Base-by-base conservation (phyloP, 176 grass and related monocot genomes). In the Chloris gayana region DNA sequence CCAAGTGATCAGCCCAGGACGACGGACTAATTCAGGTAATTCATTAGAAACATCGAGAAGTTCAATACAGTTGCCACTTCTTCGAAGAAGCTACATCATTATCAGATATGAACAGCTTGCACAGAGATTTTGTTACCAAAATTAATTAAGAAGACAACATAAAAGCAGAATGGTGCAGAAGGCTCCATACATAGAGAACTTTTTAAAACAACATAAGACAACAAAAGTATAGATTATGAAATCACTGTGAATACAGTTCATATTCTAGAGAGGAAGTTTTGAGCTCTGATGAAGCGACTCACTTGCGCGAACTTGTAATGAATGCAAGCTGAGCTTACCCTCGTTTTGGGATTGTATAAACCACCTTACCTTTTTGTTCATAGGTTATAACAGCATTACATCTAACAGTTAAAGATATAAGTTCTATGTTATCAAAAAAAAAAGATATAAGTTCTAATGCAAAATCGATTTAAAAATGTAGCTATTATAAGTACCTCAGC, bases 1-100 rank as follows among this genome's bases (percentile, higher is more conserved):
- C 92, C 95, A 98, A 73, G 88, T 91, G 50, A 31, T 82, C 69
- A 91, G 83, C 73, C 95, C 95, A 64, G 90, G 92, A 18, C 95
- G 87, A 17, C 84, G 79, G 54, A 93, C 75, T 84, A 98, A 85
- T 73, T 88, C 95, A 75, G 75, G 71, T 68, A 95, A 68, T 78
- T 98, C 90, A 62, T 35, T 49, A 70, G 90, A 98, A 80, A 98
- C 92, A 87, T 98, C 90, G 78, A 98, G 84, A 53, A 98, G 81
- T 78, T 95, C 88, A 84, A 98, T 75, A 56, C 90, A 98, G 78
- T 71, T 83, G 49, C 89, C 83, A 85, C 84, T 86, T 82, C 95
- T 95, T 69, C 84, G 82, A 84, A 98, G 95, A 87, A 98, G 87
- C 95, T 98, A 82, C 46, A 85, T 45, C 26, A 76, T 87, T 25